These are phyloP conservation scores for Thermomucor indicae-seudaticae DNA, from an alignment of 371 early-diverging fungal genomes.

Conservation along the genomic window DNA sequence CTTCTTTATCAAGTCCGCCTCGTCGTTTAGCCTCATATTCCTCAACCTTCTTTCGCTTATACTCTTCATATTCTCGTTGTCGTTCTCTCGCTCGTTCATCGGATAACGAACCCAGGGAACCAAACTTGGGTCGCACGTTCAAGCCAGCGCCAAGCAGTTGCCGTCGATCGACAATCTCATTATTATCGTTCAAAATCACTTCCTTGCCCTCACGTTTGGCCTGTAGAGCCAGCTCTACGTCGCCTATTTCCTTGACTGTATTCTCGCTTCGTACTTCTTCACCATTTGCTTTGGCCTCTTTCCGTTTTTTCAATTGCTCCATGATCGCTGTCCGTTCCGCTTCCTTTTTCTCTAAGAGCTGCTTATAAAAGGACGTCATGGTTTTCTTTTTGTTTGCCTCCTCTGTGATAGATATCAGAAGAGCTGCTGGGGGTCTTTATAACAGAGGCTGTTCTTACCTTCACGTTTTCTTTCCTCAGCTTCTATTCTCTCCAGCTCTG, in stretches of 20 bases:
- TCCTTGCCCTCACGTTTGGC: slow-evolving; percentile 44
- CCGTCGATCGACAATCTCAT: slow-evolving; percentile 79
- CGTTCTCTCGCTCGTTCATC: slow-evolving; percentile 43
- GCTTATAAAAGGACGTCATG: slow-evolving; percentile 43
- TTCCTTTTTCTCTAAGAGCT: slow-evolving; percentile 37
- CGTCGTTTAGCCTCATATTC: slow-evolving; percentile 29
- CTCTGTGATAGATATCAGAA: slow-evolving; percentile 10
- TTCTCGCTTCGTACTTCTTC: slow-evolving; percentile 4
- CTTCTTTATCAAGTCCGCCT: slow-evolving; percentile 20
- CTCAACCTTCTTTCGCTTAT: slow-evolving; percentile 47
- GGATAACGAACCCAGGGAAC: slow-evolving; percentile 26
- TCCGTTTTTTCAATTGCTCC: slow-evolving; percentile 21
- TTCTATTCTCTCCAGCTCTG: slow-evolving; percentile 73
- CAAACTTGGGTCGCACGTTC: slow-evolving; percentile 55
- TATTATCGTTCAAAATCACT: slow-evolving; percentile 66
- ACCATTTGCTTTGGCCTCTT: background rate
- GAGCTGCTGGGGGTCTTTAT: no score
- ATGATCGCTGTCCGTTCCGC: slow-evolving; percentile 31
- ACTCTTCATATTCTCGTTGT: slow-evolving; percentile 42
- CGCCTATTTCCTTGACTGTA: slow-evolving; percentile 11
- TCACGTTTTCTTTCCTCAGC: slow-evolving; percentile 75
- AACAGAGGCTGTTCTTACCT: slow-evolving; percentile 11
- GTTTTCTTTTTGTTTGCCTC: slow-evolving; percentile 27
- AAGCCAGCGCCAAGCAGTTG: slow-evolving; percentile 75
- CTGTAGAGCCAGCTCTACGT: slow-evolving; percentile 33